A percentile compares a stretch with the other conserved stretches of the same genome.
phyloP scores from a whole-genome alignment of 768 basidiomycete species.

The Russula earlei region DNA sequence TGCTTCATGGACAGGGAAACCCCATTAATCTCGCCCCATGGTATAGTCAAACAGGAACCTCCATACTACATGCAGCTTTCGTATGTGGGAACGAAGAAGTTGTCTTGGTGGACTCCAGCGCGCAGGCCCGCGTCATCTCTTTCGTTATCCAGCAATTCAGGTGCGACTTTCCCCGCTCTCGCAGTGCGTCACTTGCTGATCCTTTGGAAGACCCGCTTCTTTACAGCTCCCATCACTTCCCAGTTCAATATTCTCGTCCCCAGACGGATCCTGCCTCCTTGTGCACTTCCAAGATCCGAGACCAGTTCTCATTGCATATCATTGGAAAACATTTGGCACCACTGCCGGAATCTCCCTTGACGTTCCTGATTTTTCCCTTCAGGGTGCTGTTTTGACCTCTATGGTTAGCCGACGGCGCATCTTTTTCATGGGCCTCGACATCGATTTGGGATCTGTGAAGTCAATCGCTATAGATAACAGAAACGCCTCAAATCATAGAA shows the following conservation, averaged over 20 bases:
- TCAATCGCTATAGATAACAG: slow-evolving; percentile 36
- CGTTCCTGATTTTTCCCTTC: slow-evolving; percentile 23
- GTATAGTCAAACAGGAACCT: slow-evolving; percentile 28
- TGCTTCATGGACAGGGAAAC: slow-evolving; percentile 35
- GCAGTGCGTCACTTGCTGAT: background rate
- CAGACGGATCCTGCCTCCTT: slow-evolving; percentile 47
- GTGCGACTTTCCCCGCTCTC: slow-evolving; percentile 25
- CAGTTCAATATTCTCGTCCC: slow-evolving; percentile 34
- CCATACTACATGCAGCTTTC: slow-evolving; percentile 34
- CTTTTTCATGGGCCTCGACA: slow-evolving; percentile 36
- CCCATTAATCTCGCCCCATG: slow-evolving; percentile 34
- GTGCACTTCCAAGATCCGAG: slow-evolving; percentile 19
- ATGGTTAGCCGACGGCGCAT: slow-evolving; percentile 33
- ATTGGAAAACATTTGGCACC: slow-evolving; percentile 50
- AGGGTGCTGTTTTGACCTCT: slow-evolving; percentile 34
- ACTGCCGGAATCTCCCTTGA: slow-evolving; percentile 35
- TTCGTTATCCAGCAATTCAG: slow-evolving; percentile 44
- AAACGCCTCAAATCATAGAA: slow-evolving; percentile 15
- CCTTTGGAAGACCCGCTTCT: slow-evolving; percentile 33
- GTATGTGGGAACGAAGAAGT: slow-evolving; percentile 44
- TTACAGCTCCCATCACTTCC: slow-evolving; percentile 32
- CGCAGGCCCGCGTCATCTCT: slow-evolving; percentile 43
- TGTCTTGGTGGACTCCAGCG: slow-evolving; percentile 36
- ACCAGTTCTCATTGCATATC: slow-evolving; percentile 33
- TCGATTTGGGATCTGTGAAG: slow-evolving; percentile 24